Conservation (phyloP, 1,139 yeast species). For the Geotrichum europaeum region DNA sequence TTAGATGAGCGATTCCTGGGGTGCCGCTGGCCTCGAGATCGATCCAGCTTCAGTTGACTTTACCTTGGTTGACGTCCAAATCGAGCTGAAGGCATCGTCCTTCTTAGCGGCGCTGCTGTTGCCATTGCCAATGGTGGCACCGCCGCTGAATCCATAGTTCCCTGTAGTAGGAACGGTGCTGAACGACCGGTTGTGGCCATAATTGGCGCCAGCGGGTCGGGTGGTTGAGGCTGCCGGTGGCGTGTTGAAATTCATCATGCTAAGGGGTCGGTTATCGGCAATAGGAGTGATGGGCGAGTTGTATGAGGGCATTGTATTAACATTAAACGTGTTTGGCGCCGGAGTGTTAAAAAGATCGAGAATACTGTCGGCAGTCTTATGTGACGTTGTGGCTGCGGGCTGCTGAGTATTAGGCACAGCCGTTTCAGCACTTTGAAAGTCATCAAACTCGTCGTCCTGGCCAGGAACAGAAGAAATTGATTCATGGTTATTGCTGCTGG, state of each 20-base stretch:
- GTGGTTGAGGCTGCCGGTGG: background rate
- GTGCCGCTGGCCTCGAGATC: background rate
- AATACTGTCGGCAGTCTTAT: conserved; percentile 19
- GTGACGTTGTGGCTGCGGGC: conserved; percentile 26
- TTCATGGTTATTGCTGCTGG: background rate
- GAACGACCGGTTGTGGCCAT: background rate
- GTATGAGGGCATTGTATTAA: conserved; percentile 20
- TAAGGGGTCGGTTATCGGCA: background rate
- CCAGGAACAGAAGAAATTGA: conserved; percentile 31
- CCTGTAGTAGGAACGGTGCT: background rate
- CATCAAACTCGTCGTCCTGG: conserved; percentile 89
- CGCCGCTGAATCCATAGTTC: background rate
- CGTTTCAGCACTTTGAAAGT: conserved; percentile 72
- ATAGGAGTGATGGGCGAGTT: conserved; percentile 23
- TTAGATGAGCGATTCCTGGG: background rate
- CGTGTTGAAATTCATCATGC: background rate
- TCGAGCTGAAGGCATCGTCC: conserved; percentile 74
- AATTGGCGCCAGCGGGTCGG: background rate
- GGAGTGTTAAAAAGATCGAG: conserved; percentile 22
- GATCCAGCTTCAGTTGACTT: background rate
- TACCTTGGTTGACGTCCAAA: conserved; percentile 44
- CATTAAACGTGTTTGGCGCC: conserved; percentile 17
- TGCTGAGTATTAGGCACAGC: conserved; percentile 24
- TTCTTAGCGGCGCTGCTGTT: conserved; percentile 30
- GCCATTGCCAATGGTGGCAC: background rate